These are phyloP conservation scores for Trametes punicea DNA, from an alignment of 768 basidiomycete species.

Conservation along the genomic window DNA sequence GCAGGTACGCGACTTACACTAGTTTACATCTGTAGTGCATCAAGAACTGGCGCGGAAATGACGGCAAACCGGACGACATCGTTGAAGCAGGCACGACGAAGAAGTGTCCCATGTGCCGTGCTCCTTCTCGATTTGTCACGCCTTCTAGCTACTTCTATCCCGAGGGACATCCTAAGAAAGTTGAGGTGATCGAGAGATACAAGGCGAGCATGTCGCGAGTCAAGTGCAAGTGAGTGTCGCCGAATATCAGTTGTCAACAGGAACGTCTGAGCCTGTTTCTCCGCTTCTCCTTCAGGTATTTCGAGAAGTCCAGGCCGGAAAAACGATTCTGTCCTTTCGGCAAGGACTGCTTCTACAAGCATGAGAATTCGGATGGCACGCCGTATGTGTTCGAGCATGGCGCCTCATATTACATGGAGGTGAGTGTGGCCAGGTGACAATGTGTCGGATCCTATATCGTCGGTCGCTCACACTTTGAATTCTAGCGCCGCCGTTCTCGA, in stretches of 20 bases:
- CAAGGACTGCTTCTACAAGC: conserved; percentile 77
- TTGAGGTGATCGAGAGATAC: conserved; percentile 50
- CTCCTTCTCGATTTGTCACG: conserved; percentile 61
- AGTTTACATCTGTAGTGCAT: conserved; percentile 65
- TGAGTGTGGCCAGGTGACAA: not conserved
- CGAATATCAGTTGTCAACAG: not conserved
- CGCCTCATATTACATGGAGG: conserved; percentile 20
- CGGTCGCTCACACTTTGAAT: not conserved
- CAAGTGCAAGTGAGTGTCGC: conserved; percentile 54
- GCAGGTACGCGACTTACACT: not conserved
- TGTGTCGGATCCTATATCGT: not conserved
- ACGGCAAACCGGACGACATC: conserved; percentile 48
- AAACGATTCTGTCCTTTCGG: conserved; percentile 74
- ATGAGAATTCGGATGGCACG: conserved; percentile 64
- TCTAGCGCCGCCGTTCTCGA: not conserved
- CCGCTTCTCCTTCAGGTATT: conserved; percentile 45
- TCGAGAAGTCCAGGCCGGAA: conserved; percentile 46
- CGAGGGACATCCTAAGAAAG: conserved; percentile 52
- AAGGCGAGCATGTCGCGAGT: conserved; percentile 71
- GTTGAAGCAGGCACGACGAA: conserved; percentile 60
- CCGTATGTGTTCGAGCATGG: conserved; percentile 54
- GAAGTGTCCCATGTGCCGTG: conserved; percentile 77
- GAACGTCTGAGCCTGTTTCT: too few species aligned
- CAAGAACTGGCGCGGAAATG: conserved; percentile 70
- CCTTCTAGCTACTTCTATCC: conserved; percentile 70